Evolutionary conservation across 176 grass and related monocot genomes (phyloP), one percentile per base, ranked within the genome.

Genomic region (Ensete glaucum): DNA sequence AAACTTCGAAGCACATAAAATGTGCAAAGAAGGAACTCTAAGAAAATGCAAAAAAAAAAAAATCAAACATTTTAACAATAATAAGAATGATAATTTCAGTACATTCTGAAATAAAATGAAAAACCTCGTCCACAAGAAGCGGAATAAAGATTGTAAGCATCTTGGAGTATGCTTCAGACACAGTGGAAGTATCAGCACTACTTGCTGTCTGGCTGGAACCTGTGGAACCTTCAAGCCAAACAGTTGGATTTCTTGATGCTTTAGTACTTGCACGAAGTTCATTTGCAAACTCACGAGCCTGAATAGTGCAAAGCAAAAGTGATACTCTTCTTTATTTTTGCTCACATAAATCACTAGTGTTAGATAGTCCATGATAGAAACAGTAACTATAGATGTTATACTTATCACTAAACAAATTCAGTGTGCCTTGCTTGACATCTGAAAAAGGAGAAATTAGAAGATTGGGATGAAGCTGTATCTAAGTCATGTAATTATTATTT

Each of bases 11-110:
- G 76, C 95, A 93, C 95, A 94, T 99, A 83, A 99, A 99, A 94
- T 99, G 95, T 80, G 95, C 95, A 91, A 99, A 99, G 79, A 99
- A 99, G 23, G 95, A 99, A 83, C 95, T 99, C 90, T 99, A 79
- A 25, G 78, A 83, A 73, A 76, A 51, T 75, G 64, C 54, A 69
- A 20, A 29, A 76, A 82, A 56, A 73, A n/a, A 67, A 21, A 75
- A 56, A 70, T 77, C 54, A 80, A 43, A 68, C 67, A 50, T 58
- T 82, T 64, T 15, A 73, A 64, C 49, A 75, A 71, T 11, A 22
- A 76, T 13, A 50, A 24, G 17, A 78, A 74, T 69, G 11, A 64
- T 69, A 70, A 66, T 34, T 68, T 54, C 11, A 9, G 74, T 50
- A 74, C 29, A 26, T 73, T 1, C 50, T 11, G 14, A 53, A 48